Evolutionary conservation across 2,329 filamentous ascomycete genomes (phyloP).

Genomic region (Penicillium sp.): DNA sequence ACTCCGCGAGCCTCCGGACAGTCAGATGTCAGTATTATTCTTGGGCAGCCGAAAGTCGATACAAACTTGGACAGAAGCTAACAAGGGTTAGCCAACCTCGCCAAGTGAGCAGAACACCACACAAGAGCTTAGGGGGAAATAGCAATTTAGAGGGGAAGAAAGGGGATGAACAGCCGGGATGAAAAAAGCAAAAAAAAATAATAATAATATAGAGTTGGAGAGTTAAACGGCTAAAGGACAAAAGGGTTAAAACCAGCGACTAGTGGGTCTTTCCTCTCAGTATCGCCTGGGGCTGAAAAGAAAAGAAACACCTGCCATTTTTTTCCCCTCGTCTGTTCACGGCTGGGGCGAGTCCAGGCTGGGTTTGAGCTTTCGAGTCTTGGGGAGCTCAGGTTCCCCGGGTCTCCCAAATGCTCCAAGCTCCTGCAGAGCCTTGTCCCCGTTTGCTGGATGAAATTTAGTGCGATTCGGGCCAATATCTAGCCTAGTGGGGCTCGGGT

Average conservation of each 20-base stretch:
- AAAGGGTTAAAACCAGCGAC: constrained; percentile 17
- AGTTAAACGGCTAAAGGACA: constrained; percentile 5
- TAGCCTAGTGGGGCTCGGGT: constrained; percentile 11
- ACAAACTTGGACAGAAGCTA: constrained; percentile 8
- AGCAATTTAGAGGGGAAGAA: neutral
- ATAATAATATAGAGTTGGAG: neutral
- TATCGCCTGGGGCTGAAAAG: constrained; percentile 28
- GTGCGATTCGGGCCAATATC: constrained; percentile 6
- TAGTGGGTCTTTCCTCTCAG: constrained; percentile 16
- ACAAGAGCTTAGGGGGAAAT: neutral
- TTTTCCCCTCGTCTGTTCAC: constrained; percentile 2
- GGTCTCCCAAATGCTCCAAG: constrained; percentile 7
- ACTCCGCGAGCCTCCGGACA: constrained; percentile 23
- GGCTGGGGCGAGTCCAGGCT: constrained; percentile 11
- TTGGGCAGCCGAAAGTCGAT: neutral
- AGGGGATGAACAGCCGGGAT: neutral
- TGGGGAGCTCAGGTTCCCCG: constrained; percentile 18
- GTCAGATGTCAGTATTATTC: constrained; percentile 12
- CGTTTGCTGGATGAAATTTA: constrained; percentile 16
- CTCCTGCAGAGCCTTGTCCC: constrained; percentile 21
- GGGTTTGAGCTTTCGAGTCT: neutral
- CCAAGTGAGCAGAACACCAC: constrained; percentile 11
- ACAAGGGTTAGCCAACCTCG: constrained; percentile 6
- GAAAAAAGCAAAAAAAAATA: constrained; percentile 5
- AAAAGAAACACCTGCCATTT: constrained; percentile 2